Evolutionary conservation across 2,329 filamentous ascomycete species (phyloP), one percentile per base, ranked within the genome.

Genomic region (Lachnellula occidentalis): DNA sequence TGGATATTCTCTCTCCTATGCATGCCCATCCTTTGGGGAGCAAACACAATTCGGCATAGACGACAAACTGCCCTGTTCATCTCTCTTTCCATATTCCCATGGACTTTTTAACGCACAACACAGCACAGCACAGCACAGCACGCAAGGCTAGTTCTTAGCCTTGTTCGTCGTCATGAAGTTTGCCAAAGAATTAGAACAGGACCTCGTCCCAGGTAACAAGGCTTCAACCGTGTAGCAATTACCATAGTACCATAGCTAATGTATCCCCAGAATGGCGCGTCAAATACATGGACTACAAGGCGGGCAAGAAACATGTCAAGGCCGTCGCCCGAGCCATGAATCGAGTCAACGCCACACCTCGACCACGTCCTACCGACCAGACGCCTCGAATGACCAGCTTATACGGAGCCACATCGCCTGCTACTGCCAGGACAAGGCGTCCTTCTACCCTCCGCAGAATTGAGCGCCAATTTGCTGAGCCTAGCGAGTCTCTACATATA

Each of bases 261-360:
- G 14, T n/a, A 21, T 42, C 8, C 14, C 27, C 62, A 86, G 83
- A 97, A 81, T 97, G 92, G 92, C 84, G 88, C 66, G 81, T 86
- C 70, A 95, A 96, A 72, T 97, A 96, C 71, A 80, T 97, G 64
- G 84, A 96, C 73, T 97, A 97, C 78, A 96, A 95, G 79, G 85
- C 85, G 54, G 92, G 91, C 57, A 97, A 97, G 75, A 96, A 96
- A 74, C 87, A 91, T 69, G 79, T 97, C 71, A 97, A 96, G 72
- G 85, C 84, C 54, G 85, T 96, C 50, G 74, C 79, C 22, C 82
- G 87, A 58, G 90, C 90, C 56, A 79, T 94, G 58, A 78, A 81
- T 74, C 73, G 82, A 74, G 71, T 82, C 69, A 75, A 80, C 57
- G 71, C 75, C 55, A 80, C 81, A 0, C 80, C 83, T 9, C 60